A percentile compares a stretch with the other conserved stretches of the same genome.
Conservation (phyloP, 1,139 yeast species). For the Tardiomyces depauwii region DNA sequence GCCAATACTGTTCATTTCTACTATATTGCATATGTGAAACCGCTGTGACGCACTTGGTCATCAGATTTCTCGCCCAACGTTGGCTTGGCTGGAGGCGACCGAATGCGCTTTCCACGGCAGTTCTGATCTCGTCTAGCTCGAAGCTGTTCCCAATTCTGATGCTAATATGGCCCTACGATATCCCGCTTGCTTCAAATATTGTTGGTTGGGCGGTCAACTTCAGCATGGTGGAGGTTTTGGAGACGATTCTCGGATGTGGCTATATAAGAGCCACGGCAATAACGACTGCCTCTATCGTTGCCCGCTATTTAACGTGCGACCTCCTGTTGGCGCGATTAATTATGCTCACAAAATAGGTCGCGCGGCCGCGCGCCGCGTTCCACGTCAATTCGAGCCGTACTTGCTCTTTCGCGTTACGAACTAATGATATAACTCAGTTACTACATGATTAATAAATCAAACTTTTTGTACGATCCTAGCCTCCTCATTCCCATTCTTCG, state of each 20-base stretch:
- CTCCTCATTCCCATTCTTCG: slow-evolving; percentile 36
- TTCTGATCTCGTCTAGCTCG: slow-evolving; percentile 64
- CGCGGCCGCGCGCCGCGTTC: too few species aligned
- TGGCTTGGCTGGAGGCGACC: slow-evolving; percentile 34
- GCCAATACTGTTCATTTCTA: slow-evolving; percentile 61
- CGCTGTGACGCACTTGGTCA: slow-evolving; percentile 37
- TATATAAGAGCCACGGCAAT: slow-evolving; percentile 27
- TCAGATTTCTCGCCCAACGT: slow-evolving; percentile 33
- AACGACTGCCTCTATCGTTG: slow-evolving; percentile 15
- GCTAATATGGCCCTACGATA: slow-evolving; percentile 94
- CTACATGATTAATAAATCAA: too few species aligned
- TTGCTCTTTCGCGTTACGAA: too few species aligned
- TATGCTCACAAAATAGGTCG: not conserved
- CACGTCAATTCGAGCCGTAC: too few species aligned
- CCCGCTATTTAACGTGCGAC: slow-evolving; percentile 5
- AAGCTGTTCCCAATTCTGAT: slow-evolving; percentile 85
- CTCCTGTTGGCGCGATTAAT: not conserved
- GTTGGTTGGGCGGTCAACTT: slow-evolving; percentile 53
- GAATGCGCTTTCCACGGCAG: slow-evolving; percentile 46
- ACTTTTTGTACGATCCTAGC: too few species aligned
- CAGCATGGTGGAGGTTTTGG: slow-evolving; percentile 56
- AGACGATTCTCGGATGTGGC: slow-evolving; percentile 39
- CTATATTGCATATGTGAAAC: slow-evolving; percentile 52
- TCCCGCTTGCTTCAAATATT: slow-evolving; percentile 49
- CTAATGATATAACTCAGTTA: too few species aligned